Percentiles rank a stretch among this genome's conserved stretches.
Conservation (phyloP, 768 basidiomycete genomes). For the Pisolithus marmoratus region DNA sequence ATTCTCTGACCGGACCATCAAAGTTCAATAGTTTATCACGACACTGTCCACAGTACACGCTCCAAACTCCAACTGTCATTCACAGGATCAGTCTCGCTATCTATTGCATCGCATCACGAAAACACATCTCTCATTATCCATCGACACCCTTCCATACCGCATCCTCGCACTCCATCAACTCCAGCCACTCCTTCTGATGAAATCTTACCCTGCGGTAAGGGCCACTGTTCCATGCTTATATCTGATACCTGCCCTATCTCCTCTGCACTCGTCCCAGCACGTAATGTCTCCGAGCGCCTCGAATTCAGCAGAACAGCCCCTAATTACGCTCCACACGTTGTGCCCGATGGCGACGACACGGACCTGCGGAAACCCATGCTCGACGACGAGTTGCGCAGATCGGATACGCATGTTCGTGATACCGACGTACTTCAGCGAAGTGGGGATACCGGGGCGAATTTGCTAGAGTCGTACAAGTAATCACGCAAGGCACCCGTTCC, state of each 20-base stretch:
- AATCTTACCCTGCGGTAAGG: conserved; percentile 45
- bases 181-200: conserved; percentile 56
- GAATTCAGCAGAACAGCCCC: neutral
- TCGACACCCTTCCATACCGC: conserved; percentile 33
- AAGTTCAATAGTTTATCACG: no score
- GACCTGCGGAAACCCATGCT: conserved; percentile 58
- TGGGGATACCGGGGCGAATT: conserved; percentile 54
- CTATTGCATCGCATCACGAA: no score
- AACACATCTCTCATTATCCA: neutral
- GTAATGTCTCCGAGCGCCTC: neutral
- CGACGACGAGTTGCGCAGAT: conserved; percentile 39
- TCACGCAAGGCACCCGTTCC: no score
- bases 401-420: conserved; percentile 45
- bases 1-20: no score
- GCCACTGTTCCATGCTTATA: conserved; percentile 50
- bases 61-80: no score
- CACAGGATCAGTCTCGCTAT: no score
- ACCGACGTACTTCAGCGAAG: conserved; percentile 47
- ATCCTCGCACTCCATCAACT: conserved; percentile 59
- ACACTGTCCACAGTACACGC: no score
- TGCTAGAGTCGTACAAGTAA: conserved; percentile 34
- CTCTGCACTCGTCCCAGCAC: neutral
- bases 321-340: conserved; percentile 49
- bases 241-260: conserved; percentile 20
- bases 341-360: conserved; percentile 49